A percentile compares a stretch with the other conserved stretches of the same genome.
phyloP scores from a whole-genome alignment of 306 rosid species.

The Medicago lupulina region DNA sequence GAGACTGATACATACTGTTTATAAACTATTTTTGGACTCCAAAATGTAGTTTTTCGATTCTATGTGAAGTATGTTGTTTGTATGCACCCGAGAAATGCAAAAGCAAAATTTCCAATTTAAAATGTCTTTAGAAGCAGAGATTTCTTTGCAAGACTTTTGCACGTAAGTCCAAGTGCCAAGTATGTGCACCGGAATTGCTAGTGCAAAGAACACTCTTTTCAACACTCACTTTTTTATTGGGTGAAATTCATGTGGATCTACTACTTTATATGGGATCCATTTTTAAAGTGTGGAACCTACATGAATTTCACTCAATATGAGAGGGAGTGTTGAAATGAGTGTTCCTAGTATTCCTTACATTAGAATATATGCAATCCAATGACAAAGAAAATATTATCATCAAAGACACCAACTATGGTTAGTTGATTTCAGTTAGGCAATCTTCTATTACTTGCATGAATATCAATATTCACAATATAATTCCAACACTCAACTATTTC shows the following conservation, averaged over 20 bases:
- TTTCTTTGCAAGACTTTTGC: background rate
- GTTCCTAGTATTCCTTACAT: too few species aligned
- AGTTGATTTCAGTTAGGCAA: too few species aligned
- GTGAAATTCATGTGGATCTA: too few species aligned
- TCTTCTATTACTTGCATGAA: too few species aligned
- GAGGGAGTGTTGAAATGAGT: too few species aligned
- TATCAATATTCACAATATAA: too few species aligned
- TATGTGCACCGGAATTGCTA: background rate
- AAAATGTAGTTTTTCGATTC: background rate
- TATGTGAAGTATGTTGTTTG: conserved; percentile 4
- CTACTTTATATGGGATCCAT: too few species aligned
- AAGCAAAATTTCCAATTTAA: background rate
- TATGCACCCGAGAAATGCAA: conserved; percentile 22
- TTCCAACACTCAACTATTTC: background rate
- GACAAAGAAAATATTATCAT: background rate
- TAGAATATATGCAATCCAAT: background rate
- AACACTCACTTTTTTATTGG: too few species aligned
- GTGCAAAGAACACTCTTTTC: too few species aligned
- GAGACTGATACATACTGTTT: background rate
- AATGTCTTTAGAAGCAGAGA: conserved; percentile 5
- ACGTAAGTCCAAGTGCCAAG: background rate
- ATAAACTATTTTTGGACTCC: background rate
- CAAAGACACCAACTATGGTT: conserved; percentile 3
- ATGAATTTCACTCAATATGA: too few species aligned
- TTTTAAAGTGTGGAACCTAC: too few species aligned